phyloP scores from a whole-genome alignment of 345 rosid genomes.

The Brassica rapa region DNA sequence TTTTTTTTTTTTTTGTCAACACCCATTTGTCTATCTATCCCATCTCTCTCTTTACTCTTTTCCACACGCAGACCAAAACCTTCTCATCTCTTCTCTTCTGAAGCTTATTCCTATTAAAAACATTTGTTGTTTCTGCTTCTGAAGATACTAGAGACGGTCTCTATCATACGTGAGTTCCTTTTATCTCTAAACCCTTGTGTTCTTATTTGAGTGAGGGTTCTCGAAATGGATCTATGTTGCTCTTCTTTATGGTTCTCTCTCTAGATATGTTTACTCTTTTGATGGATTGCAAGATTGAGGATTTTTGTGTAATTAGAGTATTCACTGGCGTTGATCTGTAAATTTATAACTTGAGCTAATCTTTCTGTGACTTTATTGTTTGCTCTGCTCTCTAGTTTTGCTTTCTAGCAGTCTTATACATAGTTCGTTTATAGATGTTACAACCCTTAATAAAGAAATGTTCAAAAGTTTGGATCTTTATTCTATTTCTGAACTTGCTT shows the following conservation, averaged over 20 bases:
- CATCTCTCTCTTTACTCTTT: constrained; percentile 17
- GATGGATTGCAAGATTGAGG: neutral
- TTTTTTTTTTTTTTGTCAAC: too few relatives aligned
- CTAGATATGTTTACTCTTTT: neutral
- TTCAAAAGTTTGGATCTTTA: constrained; percentile 1
- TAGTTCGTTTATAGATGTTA: neutral
- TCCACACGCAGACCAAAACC: neutral
- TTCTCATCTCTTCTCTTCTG: neutral
- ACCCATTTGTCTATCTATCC: neutral
- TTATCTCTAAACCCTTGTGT: neutral
- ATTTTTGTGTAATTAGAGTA: neutral
- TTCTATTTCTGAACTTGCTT: constrained; percentile 5
- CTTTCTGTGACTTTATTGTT: neutral
- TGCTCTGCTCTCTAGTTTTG: neutral
- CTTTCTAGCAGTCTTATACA: too few relatives aligned
- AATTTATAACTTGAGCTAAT: constrained; percentile 8
- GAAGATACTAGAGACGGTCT: constrained; percentile 23
- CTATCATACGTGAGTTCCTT: constrained; percentile 43
- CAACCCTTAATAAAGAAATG: neutral
- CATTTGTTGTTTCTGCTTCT: neutral
- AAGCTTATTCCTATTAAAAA: constrained; percentile 19
- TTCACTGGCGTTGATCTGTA: constrained; percentile 10
- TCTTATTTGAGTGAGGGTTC: neutral
- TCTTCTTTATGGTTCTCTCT: neutral
- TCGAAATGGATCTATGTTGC: constrained; percentile 14